A percentile compares a stretch with the other conserved stretches of the same genome.
phyloP scores from a whole-genome alignment of 1,139 yeast genomes.

The Candida albicans region DNA sequence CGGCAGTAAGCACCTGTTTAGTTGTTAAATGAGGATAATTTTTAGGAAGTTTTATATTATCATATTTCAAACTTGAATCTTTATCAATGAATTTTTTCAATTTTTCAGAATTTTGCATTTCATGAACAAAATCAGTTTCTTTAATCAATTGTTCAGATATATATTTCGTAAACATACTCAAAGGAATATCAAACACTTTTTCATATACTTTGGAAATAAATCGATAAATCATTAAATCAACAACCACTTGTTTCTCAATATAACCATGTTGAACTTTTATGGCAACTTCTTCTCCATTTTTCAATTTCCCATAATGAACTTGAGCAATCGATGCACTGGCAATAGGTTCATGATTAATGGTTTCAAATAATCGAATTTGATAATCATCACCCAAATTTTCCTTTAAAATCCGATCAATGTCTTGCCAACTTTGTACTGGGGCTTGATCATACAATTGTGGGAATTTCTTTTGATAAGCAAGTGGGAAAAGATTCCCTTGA shows the following conservation, averaged over 20 bases:
- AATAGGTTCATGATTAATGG: constrained; percentile 52
- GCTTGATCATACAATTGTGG: constrained; percentile 66
- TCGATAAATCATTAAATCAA: constrained; percentile 61
- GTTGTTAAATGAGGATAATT: constrained; percentile 48
- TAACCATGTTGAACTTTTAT: constrained; percentile 69
- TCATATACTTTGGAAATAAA: constrained; percentile 55
- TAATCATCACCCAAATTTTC: constrained; percentile 48
- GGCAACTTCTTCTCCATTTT: constrained; percentile 58
- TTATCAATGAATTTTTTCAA: constrained; percentile 21
- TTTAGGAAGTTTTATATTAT: constrained; percentile 48
- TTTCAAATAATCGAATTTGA: constrained; percentile 43
- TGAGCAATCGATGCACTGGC: constrained; percentile 79
- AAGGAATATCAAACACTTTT: constrained; percentile 61
- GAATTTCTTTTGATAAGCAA: constrained; percentile 56
- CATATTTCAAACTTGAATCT: constrained; percentile 23
- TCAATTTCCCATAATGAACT: constrained; percentile 58
- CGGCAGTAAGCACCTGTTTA: constrained; percentile 57
- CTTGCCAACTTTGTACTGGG: constrained; percentile 63
- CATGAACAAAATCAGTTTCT: constrained; percentile 64
- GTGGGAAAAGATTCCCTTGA: constrained; percentile 67
- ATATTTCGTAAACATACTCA: constrained; percentile 56
- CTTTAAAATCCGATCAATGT: constrained; percentile 46
- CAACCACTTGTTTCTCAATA: constrained; percentile 54
- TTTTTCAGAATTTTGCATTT: constrained; percentile 49
- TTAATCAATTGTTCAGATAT: constrained; percentile 56